Evolutionary conservation across 495 filamentous ascomycete species (phyloP), one percentile per base, ranked within the genome.

Genomic region (Neurospora tetrasperma): DNA sequence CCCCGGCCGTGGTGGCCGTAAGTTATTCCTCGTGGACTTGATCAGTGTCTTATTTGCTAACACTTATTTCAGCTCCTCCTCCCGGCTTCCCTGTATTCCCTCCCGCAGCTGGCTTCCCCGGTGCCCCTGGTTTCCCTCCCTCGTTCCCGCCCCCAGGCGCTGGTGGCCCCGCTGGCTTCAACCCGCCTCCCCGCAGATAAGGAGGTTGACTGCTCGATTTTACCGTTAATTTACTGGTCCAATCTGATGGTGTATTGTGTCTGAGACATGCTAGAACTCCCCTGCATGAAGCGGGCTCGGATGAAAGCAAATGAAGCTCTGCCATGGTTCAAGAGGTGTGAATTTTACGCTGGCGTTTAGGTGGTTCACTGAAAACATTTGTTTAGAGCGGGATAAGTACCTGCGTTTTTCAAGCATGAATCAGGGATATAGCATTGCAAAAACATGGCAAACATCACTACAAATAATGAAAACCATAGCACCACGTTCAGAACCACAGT

Each of bases 1-100:
- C 76, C 86, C 87, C 78, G 93, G 92, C 42, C 88, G 90, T 83
- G 92, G 92, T 78, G 92, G 89, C 78, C 89, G 90, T 92, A 86
- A 87, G 88, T 86, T 75, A 38, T 66, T 59, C 73, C 74, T 72
- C 42, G 18, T 68, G 54, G 1, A 69, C 20, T 43, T 27, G 11
- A 38, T 8, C 9, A 23, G 18, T 12, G 31, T 8, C 31, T 43
- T 11, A 11, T 5, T 42, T 27, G 35, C 73, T 68, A 69, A 74
- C 44, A 71, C 41, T 41, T 20, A 39, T 42, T 71, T 76, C 70
- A 85, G 87, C 87, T 73, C 88, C 90, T 39, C 88, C 90, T 75
- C 89, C 89, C 73, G 90, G 91, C 62, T 91, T 92, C 75, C 79
- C 80, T 70, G 84, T 84, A 18, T 86, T 86, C 71, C 82, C 85